Evolutionary conservation across 108 stramenopile genomes (phyloP), one percentile per base, ranked within the genome.

Genomic region (Cyclostephanos invisitatus): DNA sequence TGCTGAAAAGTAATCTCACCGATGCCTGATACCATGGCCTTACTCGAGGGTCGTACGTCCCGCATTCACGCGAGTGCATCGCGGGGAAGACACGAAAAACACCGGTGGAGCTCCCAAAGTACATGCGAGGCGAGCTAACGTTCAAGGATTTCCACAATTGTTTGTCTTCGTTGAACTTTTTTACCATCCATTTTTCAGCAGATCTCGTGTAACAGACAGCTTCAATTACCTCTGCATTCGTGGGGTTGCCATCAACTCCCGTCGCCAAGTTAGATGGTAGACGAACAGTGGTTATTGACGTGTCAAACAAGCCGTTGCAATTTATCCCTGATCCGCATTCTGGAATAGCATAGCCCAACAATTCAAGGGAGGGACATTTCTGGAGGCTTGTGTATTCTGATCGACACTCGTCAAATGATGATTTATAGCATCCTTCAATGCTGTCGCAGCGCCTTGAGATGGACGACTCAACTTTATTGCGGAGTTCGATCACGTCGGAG

Each of bases 11-110:
- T 12, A 27, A 44, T 0, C 49, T 69, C 49, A 69, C 60, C 11
- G 79, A 78, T 24, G 85, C 85, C 38, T 85, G 74, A 64, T 93
- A 90, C 91, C 91, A 92, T 1, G 91, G 87, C 37, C 89, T 75
- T 5, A 42, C 49, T 17, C 82, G 78, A 5, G 83, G 85, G 66
- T 90, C 89, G 40, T 83, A 90, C 22, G n/a, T 47, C 10, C 84
- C 83, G 58, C 85, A 89, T 35, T 62, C 49, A 24, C 64, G 47
- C 15, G 72, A 72, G 17, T 70, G 80, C 35, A 67, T 57, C 18
- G 74, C 88, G 21, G 88, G 88, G 69, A 64, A 78, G 29, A 86
- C 79, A 7, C 88, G 82, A 71, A 89, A 86, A 25, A 81, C 67
- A 28, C 88, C 88, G 18, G 72, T 83, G 20, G 58, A 29, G 37